A percentile compares a stretch with the other conserved stretches of the same genome.
Evolutionary conservation across 1,139 yeast genomes (phyloP).

Genomic region (Hansenula anomala): DNA sequence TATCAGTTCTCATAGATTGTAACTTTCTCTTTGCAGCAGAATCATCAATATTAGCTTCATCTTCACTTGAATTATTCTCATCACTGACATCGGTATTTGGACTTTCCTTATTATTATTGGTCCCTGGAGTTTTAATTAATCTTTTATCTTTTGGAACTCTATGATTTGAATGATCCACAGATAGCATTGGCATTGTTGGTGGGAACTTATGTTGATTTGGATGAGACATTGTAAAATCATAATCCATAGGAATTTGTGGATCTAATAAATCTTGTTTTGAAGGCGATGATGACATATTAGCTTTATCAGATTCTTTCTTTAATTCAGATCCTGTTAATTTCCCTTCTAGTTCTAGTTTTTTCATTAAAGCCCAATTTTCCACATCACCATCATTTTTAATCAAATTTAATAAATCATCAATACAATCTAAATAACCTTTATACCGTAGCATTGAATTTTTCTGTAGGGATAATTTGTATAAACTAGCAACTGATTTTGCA

Average conservation of each 20-base stretch:
- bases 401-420: slow-evolving; percentile 49
- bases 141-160: neutral
- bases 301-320: no score
- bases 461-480: slow-evolving; percentile 49
- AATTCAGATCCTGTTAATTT: slow-evolving; percentile 7
- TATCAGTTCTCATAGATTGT: slow-evolving; percentile 1
- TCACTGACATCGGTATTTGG: neutral
- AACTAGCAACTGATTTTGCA: slow-evolving; percentile 59
- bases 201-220: slow-evolving; percentile 37
- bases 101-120: neutral
- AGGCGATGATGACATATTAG: neutral
- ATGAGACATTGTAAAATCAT: slow-evolving; percentile 34
- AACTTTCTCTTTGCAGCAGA: slow-evolving; percentile 1
- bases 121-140: neutral
- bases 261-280: slow-evolving; percentile 1
- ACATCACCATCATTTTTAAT: slow-evolving; percentile 44
- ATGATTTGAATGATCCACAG: slow-evolving; percentile 28
- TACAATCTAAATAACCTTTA: slow-evolving; percentile 53
- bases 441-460: slow-evolving; percentile 38
- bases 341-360: slow-evolving; percentile 40
- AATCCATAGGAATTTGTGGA: slow-evolving; percentile 30
- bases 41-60: slow-evolving; percentile 3
- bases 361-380: slow-evolving; percentile 48
- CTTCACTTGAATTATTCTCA: neutral
- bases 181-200: slow-evolving; percentile 42